Conservation (phyloP, 2,329 filamentous ascomycete genomes). For the Penicillium frequentans region DNA sequence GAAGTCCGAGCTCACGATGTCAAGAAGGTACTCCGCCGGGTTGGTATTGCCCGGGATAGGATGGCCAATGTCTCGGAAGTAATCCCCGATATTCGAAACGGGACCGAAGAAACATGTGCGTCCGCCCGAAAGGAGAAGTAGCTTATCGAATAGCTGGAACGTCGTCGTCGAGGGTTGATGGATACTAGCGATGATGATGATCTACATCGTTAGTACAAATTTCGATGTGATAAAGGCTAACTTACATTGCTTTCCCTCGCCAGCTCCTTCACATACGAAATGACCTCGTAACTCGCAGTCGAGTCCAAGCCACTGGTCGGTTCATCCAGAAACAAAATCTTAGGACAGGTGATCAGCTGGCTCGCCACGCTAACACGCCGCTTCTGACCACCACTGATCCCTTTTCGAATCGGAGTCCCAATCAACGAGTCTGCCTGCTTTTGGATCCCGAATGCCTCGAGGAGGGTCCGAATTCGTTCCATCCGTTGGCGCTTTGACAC, state of each 20-base stretch:
- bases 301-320: slow-evolving; percentile 83
- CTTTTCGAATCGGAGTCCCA: slow-evolving; percentile 79
- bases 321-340: slow-evolving; percentile 80
- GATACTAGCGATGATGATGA: slow-evolving; percentile 79
- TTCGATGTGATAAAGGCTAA: neutral
- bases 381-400: slow-evolving; percentile 84
- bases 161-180: slow-evolving; percentile 82
- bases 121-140: slow-evolving; percentile 71
- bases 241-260: slow-evolving; percentile 65
- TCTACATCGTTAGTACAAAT: slow-evolving; percentile 38
- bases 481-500: slow-evolving; percentile 59
- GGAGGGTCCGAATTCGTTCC: slow-evolving; percentile 63
- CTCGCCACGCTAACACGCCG: slow-evolving; percentile 75
- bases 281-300: slow-evolving; percentile 72
- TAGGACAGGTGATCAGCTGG: slow-evolving; percentile 77
- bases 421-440: slow-evolving; percentile 70
- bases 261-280: slow-evolving; percentile 68
- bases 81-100: slow-evolving; percentile 56
- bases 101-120: slow-evolving; percentile 72
- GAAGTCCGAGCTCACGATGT: slow-evolving; percentile 78
- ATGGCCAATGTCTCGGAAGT: slow-evolving; percentile 63
- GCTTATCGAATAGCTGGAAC: slow-evolving; percentile 77
- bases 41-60: slow-evolving; percentile 70
- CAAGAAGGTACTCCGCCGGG: slow-evolving; percentile 76
- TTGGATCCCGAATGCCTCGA: slow-evolving; percentile 71